Evolutionary conservation across 371 early-diverging fungal species (phyloP), one percentile per base, ranked within the genome.

Genomic region (Circinella minor): DNA sequence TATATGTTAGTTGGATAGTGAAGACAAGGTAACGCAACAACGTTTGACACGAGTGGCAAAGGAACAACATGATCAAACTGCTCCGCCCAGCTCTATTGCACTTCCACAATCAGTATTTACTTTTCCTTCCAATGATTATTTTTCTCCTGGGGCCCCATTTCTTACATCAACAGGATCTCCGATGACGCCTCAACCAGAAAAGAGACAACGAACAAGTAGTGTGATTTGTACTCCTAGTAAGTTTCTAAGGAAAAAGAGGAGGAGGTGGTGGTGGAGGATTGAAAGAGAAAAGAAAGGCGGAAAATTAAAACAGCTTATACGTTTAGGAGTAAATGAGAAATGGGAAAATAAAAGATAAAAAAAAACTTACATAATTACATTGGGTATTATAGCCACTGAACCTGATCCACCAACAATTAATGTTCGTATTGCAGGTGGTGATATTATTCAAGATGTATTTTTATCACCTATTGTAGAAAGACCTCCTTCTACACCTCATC

Each of bases 341-440:
- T 8, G 51, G n/a, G n/a, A n/a, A n/a, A n/a, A n/a, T n/a, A n/a
- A n/a, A 65, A 18, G 27, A 27, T n/a, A 57, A 34, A n/a, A 34
- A 34, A 27, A 57, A 10, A 14, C 57, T 57, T 10, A 57, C 57
- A 10, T 34, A 7, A 39, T n/a, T 4, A 37, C 27, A 14, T 34
- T 4, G 2, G 14, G 7, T 20, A 11, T 37, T 43, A 55, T 14
- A 66, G 57, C 38, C 27, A 57, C 49, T 9, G 71, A 71, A 48
- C 36, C 63, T 4, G 71, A 68, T 34, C 65, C 70, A 37, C 74
- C 74, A 4, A 74, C 63, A 5, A 74, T 70, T 55, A 74, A 64
- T 46, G 74, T 74, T 8, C 74, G 71, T 13, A 72, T 72, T 37
- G 61, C 68, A 37, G 67, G 70, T n/a, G 65, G 68, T 11, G 70